A percentile compares a stretch with the other conserved stretches of the same genome.
Conservation (phyloP, 345 rosid genomes). For the Bruguiera sexangula region DNA sequence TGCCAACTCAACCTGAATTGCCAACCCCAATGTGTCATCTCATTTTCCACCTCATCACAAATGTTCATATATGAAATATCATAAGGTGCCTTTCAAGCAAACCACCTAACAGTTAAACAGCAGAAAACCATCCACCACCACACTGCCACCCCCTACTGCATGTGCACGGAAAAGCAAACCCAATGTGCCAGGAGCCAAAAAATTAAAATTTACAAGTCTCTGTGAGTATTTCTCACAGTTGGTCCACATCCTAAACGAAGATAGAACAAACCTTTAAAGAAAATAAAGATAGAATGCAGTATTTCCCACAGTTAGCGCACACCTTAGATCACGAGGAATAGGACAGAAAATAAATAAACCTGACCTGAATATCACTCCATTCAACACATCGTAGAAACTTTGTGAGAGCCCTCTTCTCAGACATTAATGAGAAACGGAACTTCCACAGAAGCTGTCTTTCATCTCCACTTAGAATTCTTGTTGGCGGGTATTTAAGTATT, state of each 20-base stretch:
- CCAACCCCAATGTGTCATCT: too few relatives aligned
- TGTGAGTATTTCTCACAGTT: too few relatives aligned
- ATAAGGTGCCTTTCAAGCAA: too few relatives aligned
- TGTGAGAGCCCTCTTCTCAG: conserved; percentile 94
- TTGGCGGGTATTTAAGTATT: conserved; percentile 87
- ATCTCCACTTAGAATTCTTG: conserved; percentile 85
- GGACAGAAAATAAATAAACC: conserved; percentile 15
- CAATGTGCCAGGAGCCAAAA: too few relatives aligned
- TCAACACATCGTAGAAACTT: conserved; percentile 94
- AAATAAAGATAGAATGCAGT: not conserved
- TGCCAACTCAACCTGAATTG: too few relatives aligned
- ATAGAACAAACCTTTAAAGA: not conserved
- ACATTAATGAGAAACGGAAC: conserved; percentile 90
- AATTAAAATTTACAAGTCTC: too few relatives aligned
- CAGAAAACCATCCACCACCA: too few relatives aligned
- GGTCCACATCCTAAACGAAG: not conserved
- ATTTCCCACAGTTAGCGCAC: conserved; percentile 5
- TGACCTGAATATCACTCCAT: conserved; percentile 97
- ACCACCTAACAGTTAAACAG: too few relatives aligned
- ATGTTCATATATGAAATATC: too few relatives aligned
- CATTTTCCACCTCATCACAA: too few relatives aligned
- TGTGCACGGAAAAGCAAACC: too few relatives aligned
- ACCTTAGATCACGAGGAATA: conserved; percentile 1
- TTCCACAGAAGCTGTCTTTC: conserved; percentile 98
- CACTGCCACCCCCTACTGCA: too few relatives aligned